Evolutionary conservation across 805 yeast species (phyloP), one percentile per base, ranked within the genome.

Genomic region (Monosporozyma yasuniensis): DNA sequence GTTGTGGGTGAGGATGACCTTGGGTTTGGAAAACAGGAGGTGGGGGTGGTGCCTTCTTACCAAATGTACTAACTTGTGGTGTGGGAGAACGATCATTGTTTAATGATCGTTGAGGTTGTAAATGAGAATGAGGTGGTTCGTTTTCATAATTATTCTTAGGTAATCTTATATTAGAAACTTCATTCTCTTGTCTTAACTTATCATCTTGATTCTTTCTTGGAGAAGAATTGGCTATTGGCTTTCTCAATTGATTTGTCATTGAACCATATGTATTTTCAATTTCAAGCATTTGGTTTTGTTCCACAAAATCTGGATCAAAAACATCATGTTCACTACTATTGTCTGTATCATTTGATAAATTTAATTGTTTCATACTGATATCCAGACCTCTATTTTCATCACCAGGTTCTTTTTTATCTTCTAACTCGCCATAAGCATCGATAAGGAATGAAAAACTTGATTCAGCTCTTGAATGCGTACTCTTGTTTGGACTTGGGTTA

Each of bases 241-340:
- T 45, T 45, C 32, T 22, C 18, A 27, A 10, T 11, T 39, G 42
- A 21, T 27, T 39, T 39, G 42, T 32, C 39, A 44, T 14, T 2
- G 47, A 39, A n/a, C 44, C 49, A 28, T 39, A 43, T 9, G 38
- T 46, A 37, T 51, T 50, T 27, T 52, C 54, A 10, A 47, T 16
- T 42, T 48, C 53, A 12, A 46, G 25, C 54, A 59, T 52, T 43
- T 56, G 56, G 23, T 57, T 51, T 44, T 57, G 56, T 37, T 58
- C 63, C 50, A 58, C 47, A 38, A 51, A 58, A 46, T 57, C 63
- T 6, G 65, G 61, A 46, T 60, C 64, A 51, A 63, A 63, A 8
- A 63, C 56, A 47, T 64, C 60, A 8, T 46, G 52, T 22, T 52
- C 52, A 41, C 48, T 46, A 7, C 28, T 32, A 21, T 41, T 18